phyloP scores from a whole-genome alignment of 2,329 filamentous ascomycete genomes.

The Pseudogymnoascus sp. region DNA sequence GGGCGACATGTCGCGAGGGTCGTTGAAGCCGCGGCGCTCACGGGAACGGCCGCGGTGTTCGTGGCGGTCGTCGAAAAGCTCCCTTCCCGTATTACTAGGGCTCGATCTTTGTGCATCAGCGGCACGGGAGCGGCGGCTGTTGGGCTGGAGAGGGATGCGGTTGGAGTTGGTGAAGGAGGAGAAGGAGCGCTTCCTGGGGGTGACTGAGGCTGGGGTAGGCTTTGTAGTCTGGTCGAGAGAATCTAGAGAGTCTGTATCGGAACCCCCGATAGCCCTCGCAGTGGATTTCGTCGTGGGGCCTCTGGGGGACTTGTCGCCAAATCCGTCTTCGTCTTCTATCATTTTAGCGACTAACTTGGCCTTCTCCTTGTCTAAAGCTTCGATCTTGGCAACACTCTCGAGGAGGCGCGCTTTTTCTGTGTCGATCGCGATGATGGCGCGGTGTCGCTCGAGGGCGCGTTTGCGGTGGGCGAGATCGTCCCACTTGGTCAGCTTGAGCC shows the following conservation, averaged over 20 bases:
- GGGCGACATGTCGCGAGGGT: background rate
- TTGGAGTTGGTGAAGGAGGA: background rate
- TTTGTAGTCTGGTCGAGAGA: background rate
- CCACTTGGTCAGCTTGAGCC: conserved; percentile 31
- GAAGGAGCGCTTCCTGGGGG: background rate
- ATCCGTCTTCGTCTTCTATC: conserved; percentile 18
- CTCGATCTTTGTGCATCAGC: background rate
- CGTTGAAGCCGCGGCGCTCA: background rate
- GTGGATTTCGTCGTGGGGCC: background rate
- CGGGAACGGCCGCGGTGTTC: background rate
- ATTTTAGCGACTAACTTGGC: conserved; percentile 25
- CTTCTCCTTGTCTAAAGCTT: background rate
- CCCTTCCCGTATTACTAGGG: background rate
- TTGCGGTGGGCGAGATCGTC: conserved; percentile 29
- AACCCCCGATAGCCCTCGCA: background rate
- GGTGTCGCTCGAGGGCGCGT: conserved; percentile 24
- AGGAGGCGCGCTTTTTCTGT: conserved; percentile 21
- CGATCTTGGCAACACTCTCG: background rate
- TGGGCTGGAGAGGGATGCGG: background rate
- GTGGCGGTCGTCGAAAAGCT: background rate
- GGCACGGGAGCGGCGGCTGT: background rate
- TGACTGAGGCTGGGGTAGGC: background rate
- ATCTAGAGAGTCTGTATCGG: background rate
- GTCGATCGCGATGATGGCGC: conserved; percentile 28
- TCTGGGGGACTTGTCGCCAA: background rate